Base-by-base conservation (phyloP, 352 stramenopile genomes). In the Peronospora belbahrii region DNA sequence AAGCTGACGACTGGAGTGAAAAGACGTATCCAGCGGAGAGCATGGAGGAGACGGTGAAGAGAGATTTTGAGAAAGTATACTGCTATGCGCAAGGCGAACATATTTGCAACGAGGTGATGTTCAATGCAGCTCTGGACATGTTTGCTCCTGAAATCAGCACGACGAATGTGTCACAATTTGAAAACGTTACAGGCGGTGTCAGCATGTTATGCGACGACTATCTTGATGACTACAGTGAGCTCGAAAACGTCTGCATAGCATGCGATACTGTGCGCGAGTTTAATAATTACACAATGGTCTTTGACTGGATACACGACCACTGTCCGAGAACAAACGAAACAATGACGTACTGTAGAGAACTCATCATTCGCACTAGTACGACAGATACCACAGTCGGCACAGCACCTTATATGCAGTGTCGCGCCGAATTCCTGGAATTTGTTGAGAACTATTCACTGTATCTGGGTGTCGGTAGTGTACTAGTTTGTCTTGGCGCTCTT, bases 261-360 rank as follows among this genome's bases (percentile, higher is more conserved):
- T 92, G 80, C 14, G 54, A 59, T 27, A 47, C 54, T 11, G 79
- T 74, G 9, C 75, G 68, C 24, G 24, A 85, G 40, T 74, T 79
- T 33, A 48, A 70, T 23, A 82, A 88, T 48, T 79, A 85, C 40
- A 78, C 71, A n/a, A 56, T 57, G 22, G 63, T 92, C n/a, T 65
- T 89, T 19, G 69, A 85, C 45, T 92, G 80, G 80, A 70, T 77
- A 6, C 81, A 89, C 57, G 66, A 81, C 47, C 34, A 92, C 62
- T 92, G 80, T 39, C 77, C 77, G 3, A 61, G 77, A 35, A 79
- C 68, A 3, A 60, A 56, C 30, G 46, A 53, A 4, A 85, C 70
- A 35, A 42, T 76, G 23, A 32, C 65, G n/a, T 92, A 73, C 61
- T 92, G 80, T 38, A 75, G 28, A 4, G 10, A 33, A 33, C 28